Evolutionary conservation across 1,284 basidiomycete genomes (phyloP).

Genomic region (Puccinia polysora): DNA sequence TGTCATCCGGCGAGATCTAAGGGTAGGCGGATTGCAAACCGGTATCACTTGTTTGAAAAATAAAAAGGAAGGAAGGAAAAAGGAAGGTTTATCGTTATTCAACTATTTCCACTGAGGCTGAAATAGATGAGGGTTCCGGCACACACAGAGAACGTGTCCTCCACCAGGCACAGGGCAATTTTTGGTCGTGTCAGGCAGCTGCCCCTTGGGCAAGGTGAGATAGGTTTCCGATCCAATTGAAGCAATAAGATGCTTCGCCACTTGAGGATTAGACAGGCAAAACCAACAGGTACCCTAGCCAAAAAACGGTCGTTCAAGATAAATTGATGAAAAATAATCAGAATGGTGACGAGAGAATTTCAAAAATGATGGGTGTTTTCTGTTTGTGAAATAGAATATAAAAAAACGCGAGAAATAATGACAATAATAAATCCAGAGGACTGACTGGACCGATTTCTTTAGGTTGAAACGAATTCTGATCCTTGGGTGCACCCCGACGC

Average conservation of each 20-base stretch:
- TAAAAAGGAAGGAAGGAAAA: no score
- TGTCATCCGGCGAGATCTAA: neutral
- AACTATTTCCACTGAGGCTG: no score
- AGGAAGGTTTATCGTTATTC: no score
- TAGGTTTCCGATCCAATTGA: constrained; percentile 88
- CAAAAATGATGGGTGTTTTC: neutral
- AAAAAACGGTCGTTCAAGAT: neutral
- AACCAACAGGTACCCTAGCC: constrained; percentile 71
- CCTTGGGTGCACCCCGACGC: constrained; percentile 53
- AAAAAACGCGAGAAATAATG: neutral
- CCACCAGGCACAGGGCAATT: constrained; percentile 71
- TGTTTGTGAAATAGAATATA: neutral
- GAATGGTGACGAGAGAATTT: neutral
- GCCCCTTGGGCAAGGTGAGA: constrained; percentile 85
- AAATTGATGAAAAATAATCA: neutral
- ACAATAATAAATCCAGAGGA: constrained; percentile 8
- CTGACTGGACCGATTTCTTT: constrained; percentile 73
- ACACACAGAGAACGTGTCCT: constrained; percentile 69
- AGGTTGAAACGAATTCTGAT: constrained; percentile 60
- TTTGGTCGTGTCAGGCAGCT: constrained; percentile 68
- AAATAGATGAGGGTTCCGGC: constrained; percentile 49
- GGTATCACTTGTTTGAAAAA: no score
- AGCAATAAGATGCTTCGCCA: constrained; percentile 88
- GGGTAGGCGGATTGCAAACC: neutral
- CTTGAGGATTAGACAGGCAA: constrained; percentile 83